phyloP scores from a whole-genome alignment of 441 rosid genomes.

The Raphanus hybrid region DNA sequence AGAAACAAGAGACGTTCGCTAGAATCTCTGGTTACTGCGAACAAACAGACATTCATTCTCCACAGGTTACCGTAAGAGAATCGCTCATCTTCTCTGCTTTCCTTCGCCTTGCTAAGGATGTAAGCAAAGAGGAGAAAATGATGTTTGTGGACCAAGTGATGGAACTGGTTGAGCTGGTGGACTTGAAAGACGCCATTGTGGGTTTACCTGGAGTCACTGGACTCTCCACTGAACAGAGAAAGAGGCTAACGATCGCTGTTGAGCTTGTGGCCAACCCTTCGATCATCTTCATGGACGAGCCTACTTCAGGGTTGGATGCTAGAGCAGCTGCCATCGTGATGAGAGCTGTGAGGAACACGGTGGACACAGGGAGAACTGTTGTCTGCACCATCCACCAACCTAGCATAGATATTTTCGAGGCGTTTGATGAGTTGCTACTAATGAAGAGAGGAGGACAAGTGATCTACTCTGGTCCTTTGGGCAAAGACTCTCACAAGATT shows the following conservation, averaged over 20 bases:
- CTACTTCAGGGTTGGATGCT: conserved; percentile 80
- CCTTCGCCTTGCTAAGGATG: conserved; percentile 77
- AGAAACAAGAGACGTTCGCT: conserved; percentile 92
- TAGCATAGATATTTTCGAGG: conserved; percentile 74
- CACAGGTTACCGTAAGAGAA: conserved; percentile 84
- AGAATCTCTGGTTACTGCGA: conserved; percentile 96
- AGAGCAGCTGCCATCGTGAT: conserved; percentile 83
- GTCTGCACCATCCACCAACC: conserved; percentile 86
- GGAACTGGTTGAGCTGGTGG: conserved; percentile 65
- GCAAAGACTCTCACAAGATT: conserved; percentile 64
- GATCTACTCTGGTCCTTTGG: conserved; percentile 72
- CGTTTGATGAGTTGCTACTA: conserved; percentile 66
- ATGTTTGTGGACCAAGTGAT: conserved; percentile 73
- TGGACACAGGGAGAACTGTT: conserved; percentile 73
- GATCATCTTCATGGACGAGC: conserved; percentile 83
- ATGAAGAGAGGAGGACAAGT: conserved; percentile 86
- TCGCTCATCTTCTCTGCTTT: conserved; percentile 89
- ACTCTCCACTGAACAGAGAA: conserved; percentile 72
- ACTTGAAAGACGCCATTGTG: conserved; percentile 61
- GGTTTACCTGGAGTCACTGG: conserved; percentile 74
- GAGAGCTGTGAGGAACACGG: conserved; percentile 76
- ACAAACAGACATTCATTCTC: conserved; percentile 89
- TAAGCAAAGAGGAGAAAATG: conserved; percentile 70
- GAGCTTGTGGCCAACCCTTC: conserved; percentile 84
- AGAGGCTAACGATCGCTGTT: conserved; percentile 72